phyloP scores from a whole-genome alignment of 2,329 filamentous ascomycete species.

The Cytospora paraplurivora region DNA sequence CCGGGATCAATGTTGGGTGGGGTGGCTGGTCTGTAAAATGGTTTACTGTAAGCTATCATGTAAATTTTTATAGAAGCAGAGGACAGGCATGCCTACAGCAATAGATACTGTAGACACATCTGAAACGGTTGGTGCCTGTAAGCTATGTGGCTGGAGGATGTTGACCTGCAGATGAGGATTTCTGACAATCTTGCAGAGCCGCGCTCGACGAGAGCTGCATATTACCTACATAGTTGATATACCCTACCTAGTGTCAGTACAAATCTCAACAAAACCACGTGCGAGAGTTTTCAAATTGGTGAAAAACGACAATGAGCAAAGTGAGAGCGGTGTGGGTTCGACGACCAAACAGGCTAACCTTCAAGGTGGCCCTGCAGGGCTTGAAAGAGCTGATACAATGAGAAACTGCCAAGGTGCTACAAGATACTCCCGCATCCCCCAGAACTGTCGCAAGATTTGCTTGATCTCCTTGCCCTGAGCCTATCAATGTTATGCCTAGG shows the following conservation, averaged over 20 bases:
- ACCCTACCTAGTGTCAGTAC: too few relatives aligned
- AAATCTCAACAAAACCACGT: not conserved
- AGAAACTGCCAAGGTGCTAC: not conserved
- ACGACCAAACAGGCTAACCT: not conserved
- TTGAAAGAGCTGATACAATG: not conserved
- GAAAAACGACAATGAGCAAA: not conserved
- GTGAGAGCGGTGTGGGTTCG: not conserved
- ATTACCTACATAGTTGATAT: too few relatives aligned
- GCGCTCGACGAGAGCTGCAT: not conserved
- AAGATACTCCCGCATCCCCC: not conserved
- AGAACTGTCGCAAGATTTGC: not conserved
- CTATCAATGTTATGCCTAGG: not conserved
- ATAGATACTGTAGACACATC: too few relatives aligned
- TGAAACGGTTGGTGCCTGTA: not conserved
- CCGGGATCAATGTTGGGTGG: not conserved
- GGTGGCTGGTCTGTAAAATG: not conserved
- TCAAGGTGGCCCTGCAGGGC: not conserved
- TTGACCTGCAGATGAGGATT: not conserved
- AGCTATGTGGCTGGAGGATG: not conserved
- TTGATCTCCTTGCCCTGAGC: too few relatives aligned
- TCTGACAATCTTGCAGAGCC: not conserved
- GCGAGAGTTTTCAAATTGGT: not conserved
- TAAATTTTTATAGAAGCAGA: not conserved
- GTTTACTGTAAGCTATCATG: not conserved
- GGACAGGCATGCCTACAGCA: not conserved